Evolutionary conservation across 129 eudicot genomes (phyloP).

Genomic region (Arctium minus): DNA sequence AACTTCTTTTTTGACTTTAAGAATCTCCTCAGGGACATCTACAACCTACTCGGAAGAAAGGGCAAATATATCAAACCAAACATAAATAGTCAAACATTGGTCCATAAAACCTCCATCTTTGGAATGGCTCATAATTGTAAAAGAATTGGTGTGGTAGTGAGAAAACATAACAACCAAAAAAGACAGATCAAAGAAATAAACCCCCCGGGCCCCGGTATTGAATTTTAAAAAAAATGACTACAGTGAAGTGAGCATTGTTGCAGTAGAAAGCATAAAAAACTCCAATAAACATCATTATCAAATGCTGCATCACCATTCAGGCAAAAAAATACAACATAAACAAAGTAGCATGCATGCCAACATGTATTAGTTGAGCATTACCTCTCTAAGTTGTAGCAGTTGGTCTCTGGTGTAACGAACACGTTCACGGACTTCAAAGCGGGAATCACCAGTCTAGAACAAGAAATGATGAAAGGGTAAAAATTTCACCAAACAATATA

Average conservation of each 20-base stretch:
- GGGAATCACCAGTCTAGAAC: slow-evolving; percentile 56
- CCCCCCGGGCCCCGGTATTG: neutral
- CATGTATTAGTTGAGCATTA: slow-evolving; percentile 11
- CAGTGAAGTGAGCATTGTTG: neutral
- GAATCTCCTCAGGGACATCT: slow-evolving; percentile 45
- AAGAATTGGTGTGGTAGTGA: neutral
- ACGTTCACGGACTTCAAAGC: slow-evolving; percentile 66
- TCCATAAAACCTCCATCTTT: neutral
- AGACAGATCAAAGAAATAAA: neutral
- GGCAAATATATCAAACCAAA: neutral
- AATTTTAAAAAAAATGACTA: neutral
- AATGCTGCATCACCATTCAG: neutral
- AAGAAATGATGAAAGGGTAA: neutral
- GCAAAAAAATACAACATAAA: neutral
- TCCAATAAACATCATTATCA: neutral
- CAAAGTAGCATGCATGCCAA: neutral
- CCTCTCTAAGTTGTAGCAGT: slow-evolving; percentile 74
- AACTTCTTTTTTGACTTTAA: slow-evolving; percentile 52
- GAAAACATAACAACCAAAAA: neutral
- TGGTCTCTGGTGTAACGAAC: slow-evolving; percentile 57
- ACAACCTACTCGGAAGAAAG: slow-evolving; percentile 25
- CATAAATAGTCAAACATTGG: neutral
- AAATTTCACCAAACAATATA: neutral
- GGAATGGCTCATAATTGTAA: neutral
- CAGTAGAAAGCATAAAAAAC: neutral